Evolutionary conservation across 2,329 filamentous ascomycete genomes (phyloP), one percentile per base, ranked within the genome.

Genomic region (Hymenoscyphus repandus): DNA sequence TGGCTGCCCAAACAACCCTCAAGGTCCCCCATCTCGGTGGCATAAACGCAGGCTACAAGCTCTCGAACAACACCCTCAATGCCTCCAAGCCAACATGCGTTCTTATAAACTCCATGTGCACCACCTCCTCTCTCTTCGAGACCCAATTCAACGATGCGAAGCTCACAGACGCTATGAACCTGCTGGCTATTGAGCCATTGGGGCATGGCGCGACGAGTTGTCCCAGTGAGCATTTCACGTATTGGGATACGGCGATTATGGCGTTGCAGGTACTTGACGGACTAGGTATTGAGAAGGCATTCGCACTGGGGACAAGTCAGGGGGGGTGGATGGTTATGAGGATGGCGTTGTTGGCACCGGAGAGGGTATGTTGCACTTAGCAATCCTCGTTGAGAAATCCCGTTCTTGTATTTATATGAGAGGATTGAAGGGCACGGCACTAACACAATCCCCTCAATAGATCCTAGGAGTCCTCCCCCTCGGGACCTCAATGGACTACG

Each of bases 191-290:
- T 50, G 76, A 79, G 64, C 75, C 74, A 1, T 70, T 79, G 0
- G 76, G 76, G 50, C 76, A 79, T 57, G 76, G 76, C 54, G 64
- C 70, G 13, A 78, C 75, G 1, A 66, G 62, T 49, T 52, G 52
- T 1, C 52, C 47, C 9, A 34, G 61, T 0, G 74, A 77, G 58
- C 72, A 76, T 52, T 79, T 76, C 58, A 79, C 74, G 2, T 78
- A 77, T 66, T 79, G 77, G 77, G 77, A 79, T 61, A 66, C 75
- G 2, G 76, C 76, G 40, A 65, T 70, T 52, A 74, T 82, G 74
- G 72, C 73, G 10, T 64, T 80, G 7, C 77, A 83, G 65, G 76
- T 78, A 1, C 69, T 83, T 70, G 73, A 79, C 36, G 69, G 69
- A 5, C 68, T 79, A 2, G 68, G 69, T 1, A 68, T 79, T 22